A percentile compares a stretch with the other conserved stretches of the same genome.
Evolutionary conservation across 2,329 filamentous ascomycete species (phyloP).

Genomic region (Hymenoscyphus infarciens): DNA sequence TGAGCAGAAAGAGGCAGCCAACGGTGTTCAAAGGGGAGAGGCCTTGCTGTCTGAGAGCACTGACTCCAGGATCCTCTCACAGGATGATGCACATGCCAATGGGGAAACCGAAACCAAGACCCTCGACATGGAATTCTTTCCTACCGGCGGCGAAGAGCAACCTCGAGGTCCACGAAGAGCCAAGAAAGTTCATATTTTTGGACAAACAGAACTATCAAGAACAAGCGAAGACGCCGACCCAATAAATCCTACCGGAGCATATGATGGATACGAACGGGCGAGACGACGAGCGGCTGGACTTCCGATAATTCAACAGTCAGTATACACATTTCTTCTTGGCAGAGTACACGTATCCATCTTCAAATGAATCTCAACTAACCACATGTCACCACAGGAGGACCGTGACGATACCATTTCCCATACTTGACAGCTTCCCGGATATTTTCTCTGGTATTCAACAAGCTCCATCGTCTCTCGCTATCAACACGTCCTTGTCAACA

Average conservation of each 20-base stretch:
- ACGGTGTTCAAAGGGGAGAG: slow-evolving; percentile 20
- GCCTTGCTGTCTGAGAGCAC: slow-evolving; percentile 15
- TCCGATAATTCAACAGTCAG: slow-evolving; percentile 34
- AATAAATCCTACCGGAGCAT: slow-evolving; percentile 22
- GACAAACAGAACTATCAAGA: slow-evolving; percentile 36
- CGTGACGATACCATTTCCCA: slow-evolving; percentile 61
- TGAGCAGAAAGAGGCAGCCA: slow-evolving; percentile 21
- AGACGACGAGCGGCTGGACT: slow-evolving; percentile 33
- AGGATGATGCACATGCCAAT: slow-evolving; percentile 22
- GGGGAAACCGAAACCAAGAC: slow-evolving; percentile 32
- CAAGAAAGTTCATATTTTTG: slow-evolving; percentile 37
- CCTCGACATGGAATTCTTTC: slow-evolving; percentile 38
- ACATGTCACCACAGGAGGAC: slow-evolving; percentile 35
- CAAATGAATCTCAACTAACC: slow-evolving; percentile 16
- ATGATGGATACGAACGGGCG: slow-evolving; percentile 34
- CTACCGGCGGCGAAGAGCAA: slow-evolving; percentile 25
- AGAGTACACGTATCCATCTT: not conserved
- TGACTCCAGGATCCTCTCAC: slow-evolving; percentile 20
- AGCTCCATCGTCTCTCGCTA: slow-evolving; percentile 42
- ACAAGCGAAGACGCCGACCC: slow-evolving; percentile 25
- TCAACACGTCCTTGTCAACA: slow-evolving; percentile 64
- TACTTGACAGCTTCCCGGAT: slow-evolving; percentile 78
- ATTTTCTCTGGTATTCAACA: slow-evolving; percentile 55
- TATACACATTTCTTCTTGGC: slow-evolving; percentile 9
- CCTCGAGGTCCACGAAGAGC: slow-evolving; percentile 29